A percentile compares a stretch with the other conserved stretches of the same genome.
These are phyloP conservation scores for Fusarium floridanum DNA, from an alignment of 2,329 filamentous ascomycete genomes.

Conservation along the genomic window DNA sequence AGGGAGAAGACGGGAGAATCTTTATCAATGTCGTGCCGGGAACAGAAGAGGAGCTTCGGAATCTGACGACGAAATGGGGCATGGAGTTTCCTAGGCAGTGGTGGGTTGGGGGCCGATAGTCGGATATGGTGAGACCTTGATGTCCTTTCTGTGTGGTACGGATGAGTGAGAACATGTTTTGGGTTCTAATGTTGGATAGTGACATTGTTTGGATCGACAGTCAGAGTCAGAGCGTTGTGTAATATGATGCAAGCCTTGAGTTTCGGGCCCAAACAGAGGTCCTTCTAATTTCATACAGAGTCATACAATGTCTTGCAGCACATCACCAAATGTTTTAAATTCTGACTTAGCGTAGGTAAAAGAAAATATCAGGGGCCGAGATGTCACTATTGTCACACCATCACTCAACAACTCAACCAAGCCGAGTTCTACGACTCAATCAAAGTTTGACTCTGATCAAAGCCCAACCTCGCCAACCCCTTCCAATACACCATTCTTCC, in stretches of 20 bases:
- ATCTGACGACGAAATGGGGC: conserved; percentile 52
- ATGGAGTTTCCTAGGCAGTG: conserved; percentile 55
- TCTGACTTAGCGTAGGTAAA: neutral
- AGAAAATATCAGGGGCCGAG: neutral
- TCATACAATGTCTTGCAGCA: neutral
- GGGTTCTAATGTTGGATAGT: neutral
- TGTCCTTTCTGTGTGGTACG: neutral
- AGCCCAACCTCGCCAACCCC: neutral
- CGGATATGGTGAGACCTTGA: neutral
- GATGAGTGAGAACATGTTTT: neutral
- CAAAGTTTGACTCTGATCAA: neutral
- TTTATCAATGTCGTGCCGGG: conserved; percentile 57
- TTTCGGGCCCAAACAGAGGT: neutral
- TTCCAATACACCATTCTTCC: neutral
- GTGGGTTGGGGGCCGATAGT: conserved; percentile 41
- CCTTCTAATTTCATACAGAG: neutral
- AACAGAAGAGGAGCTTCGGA: conserved; percentile 49
- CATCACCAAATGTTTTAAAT: neutral
- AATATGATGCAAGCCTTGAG: neutral
- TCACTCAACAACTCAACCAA: neutral
- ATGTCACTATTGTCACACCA: neutral
- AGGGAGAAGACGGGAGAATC: conserved; percentile 43
- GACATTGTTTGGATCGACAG: neutral
- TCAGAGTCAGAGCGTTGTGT: neutral
- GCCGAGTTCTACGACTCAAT: neutral